These are phyloP conservation scores for Conticribra guillardii DNA, from an alignment of 108 stramenopile species.

Conservation along the genomic window DNA sequence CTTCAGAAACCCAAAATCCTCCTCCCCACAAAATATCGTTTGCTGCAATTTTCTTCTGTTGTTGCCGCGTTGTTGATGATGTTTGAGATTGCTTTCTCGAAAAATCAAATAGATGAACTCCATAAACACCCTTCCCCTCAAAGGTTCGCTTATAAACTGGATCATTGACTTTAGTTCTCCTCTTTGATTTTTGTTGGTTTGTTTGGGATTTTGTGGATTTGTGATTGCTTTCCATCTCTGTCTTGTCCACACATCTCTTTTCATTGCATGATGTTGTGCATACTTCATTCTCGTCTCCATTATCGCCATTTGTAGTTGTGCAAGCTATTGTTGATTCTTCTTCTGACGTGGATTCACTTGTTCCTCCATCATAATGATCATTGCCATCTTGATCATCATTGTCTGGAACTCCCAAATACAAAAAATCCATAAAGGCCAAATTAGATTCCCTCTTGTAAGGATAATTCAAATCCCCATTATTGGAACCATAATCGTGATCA, in stretches of 20 bases:
- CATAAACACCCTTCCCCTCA: constrained; percentile 72
- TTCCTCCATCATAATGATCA: neutral
- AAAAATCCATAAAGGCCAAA: constrained; percentile 69
- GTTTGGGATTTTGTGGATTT: too few species aligned
- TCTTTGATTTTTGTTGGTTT: neutral
- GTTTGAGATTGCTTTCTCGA: constrained; percentile 14
- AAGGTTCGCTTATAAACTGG: constrained; percentile 60
- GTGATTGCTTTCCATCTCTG: too few species aligned
- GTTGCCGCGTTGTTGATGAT: neutral
- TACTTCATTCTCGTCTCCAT: too few species aligned
- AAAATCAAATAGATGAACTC: constrained; percentile 86
- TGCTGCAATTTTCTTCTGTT: constrained; percentile 5
- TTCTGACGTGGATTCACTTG: neutral
- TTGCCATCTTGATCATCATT: constrained; percentile 1
- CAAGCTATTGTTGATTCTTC: neutral
- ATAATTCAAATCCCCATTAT: constrained; percentile 80
- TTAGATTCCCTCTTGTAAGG: constrained; percentile 44
- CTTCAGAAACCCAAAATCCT: constrained; percentile 56
- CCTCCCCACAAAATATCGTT: constrained; percentile 43
- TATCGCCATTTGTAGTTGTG: too few species aligned
- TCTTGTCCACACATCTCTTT: too few species aligned
- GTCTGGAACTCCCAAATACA: constrained; percentile 22
- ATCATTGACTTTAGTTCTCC: constrained; percentile 24
- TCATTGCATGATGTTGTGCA: too few species aligned
- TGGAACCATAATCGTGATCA: constrained; percentile 86